These are phyloP conservation scores for Nitzschia sp. DNA, from an alignment of 108 stramenopile species.

Conservation along the genomic window DNA sequence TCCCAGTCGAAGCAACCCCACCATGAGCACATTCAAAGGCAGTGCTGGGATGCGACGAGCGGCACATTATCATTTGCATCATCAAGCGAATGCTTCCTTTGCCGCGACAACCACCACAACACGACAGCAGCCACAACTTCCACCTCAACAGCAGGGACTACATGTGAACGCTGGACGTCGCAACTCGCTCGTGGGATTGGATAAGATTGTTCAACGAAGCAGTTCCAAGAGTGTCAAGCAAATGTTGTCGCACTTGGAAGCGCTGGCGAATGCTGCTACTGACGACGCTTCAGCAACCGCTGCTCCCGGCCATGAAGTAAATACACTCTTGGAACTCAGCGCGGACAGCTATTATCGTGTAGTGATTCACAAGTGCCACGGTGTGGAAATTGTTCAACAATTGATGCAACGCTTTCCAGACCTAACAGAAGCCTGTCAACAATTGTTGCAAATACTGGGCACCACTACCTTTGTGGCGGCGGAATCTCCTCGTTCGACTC, in stretches of 20 bases:
- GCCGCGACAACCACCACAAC: background rate
- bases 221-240: slow-evolving; percentile 11
- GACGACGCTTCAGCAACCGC: background rate
- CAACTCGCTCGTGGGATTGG: background rate
- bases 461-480: background rate
- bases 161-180: background rate
- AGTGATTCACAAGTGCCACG: slow-evolving; percentile 6
- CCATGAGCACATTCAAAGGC: slow-evolving; percentile 2
- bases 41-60: background rate
- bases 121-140: background rate
- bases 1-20: slow-evolving; percentile 2
- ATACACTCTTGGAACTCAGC: slow-evolving; percentile 1
- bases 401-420: background rate
- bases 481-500: background rate
- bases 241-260: background rate
- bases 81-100: background rate
- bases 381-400: background rate
- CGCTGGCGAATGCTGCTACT: background rate
- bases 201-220: slow-evolving; percentile 19
- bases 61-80: background rate
- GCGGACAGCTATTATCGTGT: slow-evolving; percentile 16
- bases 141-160: background rate
- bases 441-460: background rate
- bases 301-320: background rate
- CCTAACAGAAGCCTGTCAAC: background rate